A percentile compares a stretch with the other conserved stretches of the same genome.
These are phyloP conservation scores for Trifolium repens DNA, from an alignment of 306 rosid genomes.

Conservation along the genomic window DNA sequence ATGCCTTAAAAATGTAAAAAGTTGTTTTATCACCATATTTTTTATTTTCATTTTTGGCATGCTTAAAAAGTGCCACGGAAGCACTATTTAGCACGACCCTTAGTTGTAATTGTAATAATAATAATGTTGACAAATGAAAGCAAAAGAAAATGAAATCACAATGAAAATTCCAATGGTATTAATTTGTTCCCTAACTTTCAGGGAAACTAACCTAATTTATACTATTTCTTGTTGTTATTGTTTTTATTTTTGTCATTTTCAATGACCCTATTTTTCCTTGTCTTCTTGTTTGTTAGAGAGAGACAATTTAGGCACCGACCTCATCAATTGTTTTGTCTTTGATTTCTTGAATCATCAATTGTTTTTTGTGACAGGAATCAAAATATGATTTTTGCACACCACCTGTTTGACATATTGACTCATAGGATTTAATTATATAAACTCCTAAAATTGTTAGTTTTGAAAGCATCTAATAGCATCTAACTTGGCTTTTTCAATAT, in stretches of 20 bases:
- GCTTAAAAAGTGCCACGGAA: no score
- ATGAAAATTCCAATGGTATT: slow-evolving; percentile 45
- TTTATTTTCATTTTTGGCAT: no score
- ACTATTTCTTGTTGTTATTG: slow-evolving; percentile 25
- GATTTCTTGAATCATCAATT: slow-evolving; percentile 50
- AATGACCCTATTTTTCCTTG: slow-evolving; percentile 49
- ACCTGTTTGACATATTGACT: slow-evolving; percentile 27
- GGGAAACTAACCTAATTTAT: slow-evolving; percentile 51
- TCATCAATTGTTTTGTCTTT: slow-evolving; percentile 29
- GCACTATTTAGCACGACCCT: not conserved
- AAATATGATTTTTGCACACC: slow-evolving; percentile 44
- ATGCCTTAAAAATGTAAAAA: no score
- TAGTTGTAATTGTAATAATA: slow-evolving; percentile 28
- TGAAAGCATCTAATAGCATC: slow-evolving; percentile 22
- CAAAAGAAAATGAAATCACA: slow-evolving; percentile 37
- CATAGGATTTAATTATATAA: slow-evolving; percentile 23
- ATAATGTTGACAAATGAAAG: slow-evolving; percentile 49
- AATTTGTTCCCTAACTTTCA: slow-evolving; percentile 56
- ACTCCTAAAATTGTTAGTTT: slow-evolving; percentile 39
- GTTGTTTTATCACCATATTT: no score
- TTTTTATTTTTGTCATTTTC: slow-evolving; percentile 35
- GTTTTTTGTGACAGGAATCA: slow-evolving; percentile 45
- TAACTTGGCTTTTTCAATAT: slow-evolving; percentile 3
- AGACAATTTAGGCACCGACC: slow-evolving; percentile 48
- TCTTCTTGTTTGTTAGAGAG: slow-evolving; percentile 44